A percentile compares a stretch with the other conserved stretches of the same genome.
Evolutionary conservation across 805 yeast species (phyloP).

Genomic region (Saccharomyces jurei): DNA sequence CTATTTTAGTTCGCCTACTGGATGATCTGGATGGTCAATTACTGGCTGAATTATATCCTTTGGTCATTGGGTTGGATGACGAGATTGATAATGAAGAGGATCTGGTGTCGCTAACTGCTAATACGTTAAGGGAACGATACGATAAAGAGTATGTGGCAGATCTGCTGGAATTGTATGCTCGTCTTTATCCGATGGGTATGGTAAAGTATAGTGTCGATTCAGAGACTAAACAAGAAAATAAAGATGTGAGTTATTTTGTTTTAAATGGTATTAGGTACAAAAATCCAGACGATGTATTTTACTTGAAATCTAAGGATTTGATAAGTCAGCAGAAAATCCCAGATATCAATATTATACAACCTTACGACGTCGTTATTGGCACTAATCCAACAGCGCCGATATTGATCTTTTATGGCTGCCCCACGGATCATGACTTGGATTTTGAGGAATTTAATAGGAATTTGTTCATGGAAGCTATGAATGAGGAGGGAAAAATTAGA

Average conservation of each 20-base stretch:
- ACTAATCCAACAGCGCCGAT: slow-evolving; percentile 39
- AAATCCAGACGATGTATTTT: slow-evolving; percentile 66
- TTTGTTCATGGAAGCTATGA: slow-evolving; percentile 46
- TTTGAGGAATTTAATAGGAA: slow-evolving; percentile 53
- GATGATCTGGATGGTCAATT: slow-evolving; percentile 2
- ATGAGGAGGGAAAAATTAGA: slow-evolving; percentile 50
- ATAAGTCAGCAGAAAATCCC: slow-evolving; percentile 13
- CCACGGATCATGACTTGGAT: slow-evolving; percentile 33
- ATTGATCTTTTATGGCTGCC: slow-evolving; percentile 61
- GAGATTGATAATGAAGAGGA: slow-evolving; percentile 6
- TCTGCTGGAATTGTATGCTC: slow-evolving; percentile 11
- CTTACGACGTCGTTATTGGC: slow-evolving; percentile 65
- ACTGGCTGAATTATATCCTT: slow-evolving; percentile 8
- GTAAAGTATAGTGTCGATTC: background rate
- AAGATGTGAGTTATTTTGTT: slow-evolving; percentile 15
- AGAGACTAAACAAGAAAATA: background rate
- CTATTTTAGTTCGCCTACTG: slow-evolving; percentile 6
- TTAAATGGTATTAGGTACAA: slow-evolving; percentile 38
- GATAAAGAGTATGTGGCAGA: slow-evolving; percentile 9
- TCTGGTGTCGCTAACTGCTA: background rate
- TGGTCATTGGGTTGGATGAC: slow-evolving; percentile 7
- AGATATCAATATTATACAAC: slow-evolving; percentile 20
- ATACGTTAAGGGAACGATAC: slow-evolving; percentile 2
- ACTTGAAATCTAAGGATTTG: slow-evolving; percentile 52
- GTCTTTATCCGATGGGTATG: slow-evolving; percentile 17